Conservation (phyloP, 768 basidiomycete species). For the Leccinellum albellum region DNA sequence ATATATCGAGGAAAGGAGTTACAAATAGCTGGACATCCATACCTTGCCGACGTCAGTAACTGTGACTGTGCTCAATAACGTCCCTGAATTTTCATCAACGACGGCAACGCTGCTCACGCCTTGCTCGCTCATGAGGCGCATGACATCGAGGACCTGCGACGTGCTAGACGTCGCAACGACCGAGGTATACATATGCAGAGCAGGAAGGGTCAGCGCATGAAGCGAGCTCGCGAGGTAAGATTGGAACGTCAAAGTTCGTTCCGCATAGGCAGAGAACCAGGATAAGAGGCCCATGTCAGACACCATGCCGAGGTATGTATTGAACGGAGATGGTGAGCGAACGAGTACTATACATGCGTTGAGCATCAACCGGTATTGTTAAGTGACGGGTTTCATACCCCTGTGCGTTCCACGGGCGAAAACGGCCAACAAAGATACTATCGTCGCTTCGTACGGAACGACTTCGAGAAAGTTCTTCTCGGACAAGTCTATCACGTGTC, state of each 20-base stretch:
- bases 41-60: slow-evolving; percentile 83
- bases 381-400: slow-evolving; percentile 38
- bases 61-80: slow-evolving; percentile 69
- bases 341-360: slow-evolving; percentile 47
- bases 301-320: slow-evolving; percentile 62
- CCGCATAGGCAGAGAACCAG: slow-evolving; percentile 60
- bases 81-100: slow-evolving; percentile 59
- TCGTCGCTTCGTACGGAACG: slow-evolving; percentile 57
- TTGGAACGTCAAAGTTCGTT: slow-evolving; percentile 36
- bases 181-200: slow-evolving; percentile 55
- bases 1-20: not conserved
- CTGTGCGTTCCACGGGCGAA: slow-evolving; percentile 74
- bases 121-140: slow-evolving; percentile 82
- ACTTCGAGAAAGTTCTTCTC: slow-evolving; percentile 78
- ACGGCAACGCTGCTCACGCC: slow-evolving; percentile 84
- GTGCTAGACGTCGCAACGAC: slow-evolving; percentile 62
- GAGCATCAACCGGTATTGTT: not conserved
- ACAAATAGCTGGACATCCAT: not conserved
- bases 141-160: slow-evolving; percentile 70
- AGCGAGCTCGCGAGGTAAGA: slow-evolving; percentile 51
- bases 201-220: slow-evolving; percentile 55
- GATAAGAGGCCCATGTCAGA: slow-evolving; percentile 70
- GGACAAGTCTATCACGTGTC: slow-evolving; percentile 57
- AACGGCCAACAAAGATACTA: slow-evolving; percentile 57
- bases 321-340: slow-evolving; percentile 40